Base-by-base conservation (phyloP, 495 filamentous ascomycete species). In the Neurospora tetraspora region DNA sequence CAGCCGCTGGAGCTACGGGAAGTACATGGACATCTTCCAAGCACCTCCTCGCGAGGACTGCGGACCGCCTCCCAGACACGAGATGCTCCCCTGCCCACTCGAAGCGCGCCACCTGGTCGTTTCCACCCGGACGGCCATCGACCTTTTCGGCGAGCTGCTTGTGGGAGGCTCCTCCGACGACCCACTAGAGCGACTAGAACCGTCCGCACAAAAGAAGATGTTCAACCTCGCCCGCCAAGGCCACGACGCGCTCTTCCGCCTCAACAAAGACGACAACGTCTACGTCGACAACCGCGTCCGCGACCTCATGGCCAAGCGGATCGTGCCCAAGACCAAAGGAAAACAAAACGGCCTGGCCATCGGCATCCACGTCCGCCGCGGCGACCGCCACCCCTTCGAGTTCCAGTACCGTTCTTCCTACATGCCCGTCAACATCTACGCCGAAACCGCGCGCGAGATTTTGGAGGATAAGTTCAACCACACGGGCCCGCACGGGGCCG, bases 1-100 rank as follows among this genome's bases (percentile, higher is more conserved):
- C 77, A 87, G 88, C 7, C 84, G 88, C 72, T 94, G 92, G 92
- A 87, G 89, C 2, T 94, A 93, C 77, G 92, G 92, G 4, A 82
- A 86, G 45, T 94, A 90, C 77, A 85, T 82, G 3, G 84, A 85
- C 70, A 93, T 88, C 77, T 94, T 94, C 79, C 77, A 82, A n/a
- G 81, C 88, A 14, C 88, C 88, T 6, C 87, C 89, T 1, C 71
- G 83, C 8, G 86, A 86, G 5, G 74, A 78, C 14, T 93, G 91
- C 78, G 80, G 82, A 4, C 83, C 88, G 47, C 90, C 92, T 3
- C 90, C 90, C 4, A 80, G 81, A 23, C 83, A 89, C 61, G 85
- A 90, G 74, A 89, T 89, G 74, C 77, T 94, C 0, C 92, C 92
- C 0, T 94, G 91, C 76, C 92, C 92, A 0, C 88, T 88, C 68